Base-by-base conservation (phyloP, 208 protist genomes). In the Leishmania major region DNA sequence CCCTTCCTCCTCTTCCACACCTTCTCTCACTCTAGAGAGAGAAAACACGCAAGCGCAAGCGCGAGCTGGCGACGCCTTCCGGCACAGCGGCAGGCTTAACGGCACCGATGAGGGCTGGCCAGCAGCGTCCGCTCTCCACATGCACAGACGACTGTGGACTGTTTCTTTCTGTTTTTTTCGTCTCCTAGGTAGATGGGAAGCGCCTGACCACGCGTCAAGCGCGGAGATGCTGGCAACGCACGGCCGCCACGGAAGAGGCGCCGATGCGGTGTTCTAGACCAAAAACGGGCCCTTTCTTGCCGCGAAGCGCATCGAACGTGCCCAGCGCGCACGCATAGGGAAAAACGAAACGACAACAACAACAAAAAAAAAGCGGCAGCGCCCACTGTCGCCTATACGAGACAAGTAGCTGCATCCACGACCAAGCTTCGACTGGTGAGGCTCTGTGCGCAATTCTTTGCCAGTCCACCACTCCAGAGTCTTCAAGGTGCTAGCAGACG, bases 401-500 rank as follows among this genome's bases (percentile, higher is more conserved):
- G 22, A 40, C 13, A 40, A 28, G 31, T 69, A 5, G 17, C 43
- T 17, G 59, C 59, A 64, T 17, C 25, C 2, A 3, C 19, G 2
- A 28, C 10, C 28, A 3, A 15, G 4, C 8, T 40, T 40, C 31
- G 0, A 10, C 31, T 69, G 15, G 62, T 43, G 10, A 17, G 13
- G 62, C 62, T 25, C 31, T 69, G 31, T 25, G 28, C 15, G 7
- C 28, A 8, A 69, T 19, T 69, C 4, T 13, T 40, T 40, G 40
- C 1, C n/a, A 13, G 0, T 69, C 31, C 11, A 22, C 25, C 57
- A 57, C 45, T 51, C 28, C 49, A 15, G 62, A 19, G n/a, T 2
- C n/a, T 57, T 71, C 47, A 81, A 13, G 77, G 77, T 40, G 40
- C 13, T 22, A 85, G 70, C 31, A 86, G 53, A n/a, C 80, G 71